These are phyloP conservation scores for Mrakia gelida DNA, from an alignment of 768 basidiomycete species.

Conservation along the genomic window DNA sequence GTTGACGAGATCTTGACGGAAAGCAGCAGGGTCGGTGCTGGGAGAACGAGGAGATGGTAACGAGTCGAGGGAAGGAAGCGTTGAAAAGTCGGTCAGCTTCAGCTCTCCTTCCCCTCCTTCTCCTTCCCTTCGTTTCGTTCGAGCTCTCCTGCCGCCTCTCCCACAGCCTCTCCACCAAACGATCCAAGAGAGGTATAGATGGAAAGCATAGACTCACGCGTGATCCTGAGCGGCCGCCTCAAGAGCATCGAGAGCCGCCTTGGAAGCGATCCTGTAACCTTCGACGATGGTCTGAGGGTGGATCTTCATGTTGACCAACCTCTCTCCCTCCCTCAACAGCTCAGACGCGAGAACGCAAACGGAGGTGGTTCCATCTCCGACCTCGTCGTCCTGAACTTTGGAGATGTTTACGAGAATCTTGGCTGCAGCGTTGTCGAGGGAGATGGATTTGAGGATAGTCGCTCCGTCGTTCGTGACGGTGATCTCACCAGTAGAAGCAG, in stretches of 20 bases:
- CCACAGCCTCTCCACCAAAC: too few species aligned
- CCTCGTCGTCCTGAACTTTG: conserved; percentile 99
- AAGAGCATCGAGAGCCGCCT: conserved; percentile 75
- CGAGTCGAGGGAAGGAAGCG: background rate
- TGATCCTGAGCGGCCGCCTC: conserved; percentile 79
- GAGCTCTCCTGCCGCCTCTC: conserved; percentile 3
- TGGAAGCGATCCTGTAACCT: conserved; percentile 88
- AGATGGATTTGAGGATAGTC: conserved; percentile 94
- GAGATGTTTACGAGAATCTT: conserved; percentile 99
- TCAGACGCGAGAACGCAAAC: conserved; percentile 91
- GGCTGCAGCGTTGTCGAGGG: conserved; percentile 95
- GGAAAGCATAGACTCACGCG: conserved; percentile 53
- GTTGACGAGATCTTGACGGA: conserved; percentile 88
- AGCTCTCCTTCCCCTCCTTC: background rate
- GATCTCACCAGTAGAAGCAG: conserved; percentile 75
- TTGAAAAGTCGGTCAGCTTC: conserved; percentile 18
- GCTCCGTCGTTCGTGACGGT: conserved; percentile 99
- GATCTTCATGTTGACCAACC: conserved; percentile 78
- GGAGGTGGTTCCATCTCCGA: conserved; percentile 73
- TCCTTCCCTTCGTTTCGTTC: background rate
- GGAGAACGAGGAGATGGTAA: background rate
- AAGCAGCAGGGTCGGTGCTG: conserved; percentile 66
- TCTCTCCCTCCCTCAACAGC: conserved; percentile 89
- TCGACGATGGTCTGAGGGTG: conserved; percentile 98
- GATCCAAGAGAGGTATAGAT: background rate